Conservation (phyloP, 768 basidiomycete genomes). For the Panaeolus cyanescens region DNA sequence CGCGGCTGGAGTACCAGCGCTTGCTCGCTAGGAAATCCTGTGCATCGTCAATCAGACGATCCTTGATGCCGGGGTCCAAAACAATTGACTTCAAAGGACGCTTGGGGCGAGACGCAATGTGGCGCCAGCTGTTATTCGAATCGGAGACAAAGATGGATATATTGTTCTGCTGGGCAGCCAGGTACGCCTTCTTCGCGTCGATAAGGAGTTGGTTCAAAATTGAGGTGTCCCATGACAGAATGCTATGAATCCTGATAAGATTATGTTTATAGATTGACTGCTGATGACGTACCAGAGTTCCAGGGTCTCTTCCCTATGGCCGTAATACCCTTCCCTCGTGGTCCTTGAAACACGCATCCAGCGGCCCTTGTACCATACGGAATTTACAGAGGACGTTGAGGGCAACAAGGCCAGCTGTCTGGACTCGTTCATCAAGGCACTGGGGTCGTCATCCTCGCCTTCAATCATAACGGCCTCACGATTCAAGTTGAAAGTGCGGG, state of each 20-base stretch:
- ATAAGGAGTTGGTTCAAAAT: constrained; percentile 54
- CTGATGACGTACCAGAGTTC: constrained; percentile 39
- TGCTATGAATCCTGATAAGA: constrained; percentile 32
- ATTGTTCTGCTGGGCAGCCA: constrained; percentile 48
- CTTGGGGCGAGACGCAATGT: constrained; percentile 59
- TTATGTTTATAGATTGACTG: not conserved
- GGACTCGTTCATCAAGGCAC: constrained; percentile 18
- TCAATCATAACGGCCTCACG: constrained; percentile 31
- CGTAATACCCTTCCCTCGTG: constrained; percentile 33
- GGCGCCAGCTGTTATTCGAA: constrained; percentile 52
- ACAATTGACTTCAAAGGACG: constrained; percentile 69
- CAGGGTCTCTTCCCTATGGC: constrained; percentile 38
- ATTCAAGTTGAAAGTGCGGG: constrained; percentile 37
- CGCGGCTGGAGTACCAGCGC: constrained; percentile 72
- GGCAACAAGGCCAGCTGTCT: constrained; percentile 47
- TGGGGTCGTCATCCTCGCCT: constrained; percentile 37
- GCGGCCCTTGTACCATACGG: constrained; percentile 52
- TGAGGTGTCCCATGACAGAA: constrained; percentile 46
- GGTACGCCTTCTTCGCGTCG: constrained; percentile 54
- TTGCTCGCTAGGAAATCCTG: constrained; percentile 70
- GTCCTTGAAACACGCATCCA: constrained; percentile 41
- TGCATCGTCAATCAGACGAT: constrained; percentile 67
- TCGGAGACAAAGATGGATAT: constrained; percentile 58
- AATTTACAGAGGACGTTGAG: constrained; percentile 36
- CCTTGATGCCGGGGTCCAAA: constrained; percentile 68